phyloP scores from a whole-genome alignment of 768 basidiomycete species.

The Boletus rufocinnamomeus region DNA sequence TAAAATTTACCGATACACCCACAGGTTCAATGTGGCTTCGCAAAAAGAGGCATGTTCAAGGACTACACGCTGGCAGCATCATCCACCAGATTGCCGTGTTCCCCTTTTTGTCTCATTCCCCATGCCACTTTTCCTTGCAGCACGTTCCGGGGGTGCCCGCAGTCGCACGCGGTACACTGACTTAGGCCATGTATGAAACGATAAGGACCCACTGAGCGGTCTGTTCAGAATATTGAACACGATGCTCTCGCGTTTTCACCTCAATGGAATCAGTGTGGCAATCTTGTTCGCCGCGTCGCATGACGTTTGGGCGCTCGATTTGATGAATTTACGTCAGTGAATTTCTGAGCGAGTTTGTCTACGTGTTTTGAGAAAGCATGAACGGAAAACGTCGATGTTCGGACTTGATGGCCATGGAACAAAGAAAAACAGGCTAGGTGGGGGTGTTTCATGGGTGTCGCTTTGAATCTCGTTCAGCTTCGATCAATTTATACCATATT shows the following conservation, averaged over 20 bases:
- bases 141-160: background rate
- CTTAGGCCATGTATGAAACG: background rate
- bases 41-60: background rate
- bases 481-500: too few species aligned
- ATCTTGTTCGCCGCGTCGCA: background rate
- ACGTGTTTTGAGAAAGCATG: too few species aligned
- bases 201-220: background rate
- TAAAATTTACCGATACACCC: too few species aligned
- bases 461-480: too few species aligned
- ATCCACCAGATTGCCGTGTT: background rate
- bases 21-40: background rate
- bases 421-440: too few species aligned
- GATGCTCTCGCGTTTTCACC: background rate
- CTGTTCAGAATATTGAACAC: background rate
- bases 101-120: background rate
- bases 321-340: background rate
- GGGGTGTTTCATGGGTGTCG: too few species aligned
- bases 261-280: background rate
- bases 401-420: too few species aligned
- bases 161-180: background rate
- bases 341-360: background rate
- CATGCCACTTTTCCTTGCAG: background rate
- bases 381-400: background rate
- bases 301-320: background rate
- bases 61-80: background rate